These are phyloP conservation scores for Syncephalis plumigaleata DNA, from an alignment of 371 early-diverging fungal genomes.

Conservation along the genomic window DNA sequence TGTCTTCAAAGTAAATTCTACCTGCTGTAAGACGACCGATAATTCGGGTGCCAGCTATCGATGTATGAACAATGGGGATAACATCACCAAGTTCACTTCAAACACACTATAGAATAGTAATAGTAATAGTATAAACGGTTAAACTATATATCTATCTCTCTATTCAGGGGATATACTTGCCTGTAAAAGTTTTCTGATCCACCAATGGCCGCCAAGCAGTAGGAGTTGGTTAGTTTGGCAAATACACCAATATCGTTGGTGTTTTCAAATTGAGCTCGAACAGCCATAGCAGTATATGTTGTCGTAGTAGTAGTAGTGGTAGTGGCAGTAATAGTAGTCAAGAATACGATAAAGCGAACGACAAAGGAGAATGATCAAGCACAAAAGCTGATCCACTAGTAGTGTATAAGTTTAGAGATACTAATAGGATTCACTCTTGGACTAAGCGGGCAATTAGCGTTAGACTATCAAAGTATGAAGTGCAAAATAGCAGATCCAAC, in stretches of 20 bases:
- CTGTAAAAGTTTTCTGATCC: slow-evolving; percentile 97
- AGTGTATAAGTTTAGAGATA: background rate
- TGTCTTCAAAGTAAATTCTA: background rate
- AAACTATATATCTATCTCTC: slow-evolving; percentile 3
- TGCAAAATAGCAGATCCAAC: too few species aligned
- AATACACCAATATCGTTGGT: slow-evolving; percentile 98
- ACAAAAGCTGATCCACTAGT: too few species aligned
- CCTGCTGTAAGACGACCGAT: slow-evolving; percentile 93
- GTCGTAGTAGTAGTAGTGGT: too few species aligned
- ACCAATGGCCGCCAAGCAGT: slow-evolving; percentile 96
- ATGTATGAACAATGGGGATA: slow-evolving; percentile 97
- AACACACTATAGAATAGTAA: slow-evolving; percentile 68
- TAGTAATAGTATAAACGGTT: background rate
- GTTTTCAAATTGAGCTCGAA: slow-evolving; percentile 94
- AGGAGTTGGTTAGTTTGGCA: slow-evolving; percentile 95
- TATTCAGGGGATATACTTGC: slow-evolving; percentile 18
- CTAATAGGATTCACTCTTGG: too few species aligned
- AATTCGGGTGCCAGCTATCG: slow-evolving; percentile 96
- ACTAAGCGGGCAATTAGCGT: too few species aligned
- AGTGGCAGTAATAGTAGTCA: too few species aligned
- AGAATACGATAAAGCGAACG: too few species aligned
- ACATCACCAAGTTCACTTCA: slow-evolving; percentile 90
- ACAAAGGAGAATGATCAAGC: too few species aligned
- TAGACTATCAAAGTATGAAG: too few species aligned
- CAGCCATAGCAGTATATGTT: too few species aligned